Evolutionary conservation across 2,329 filamentous ascomycete genomes (phyloP).

Genomic region (Byssoonygena ceratinophila): DNA sequence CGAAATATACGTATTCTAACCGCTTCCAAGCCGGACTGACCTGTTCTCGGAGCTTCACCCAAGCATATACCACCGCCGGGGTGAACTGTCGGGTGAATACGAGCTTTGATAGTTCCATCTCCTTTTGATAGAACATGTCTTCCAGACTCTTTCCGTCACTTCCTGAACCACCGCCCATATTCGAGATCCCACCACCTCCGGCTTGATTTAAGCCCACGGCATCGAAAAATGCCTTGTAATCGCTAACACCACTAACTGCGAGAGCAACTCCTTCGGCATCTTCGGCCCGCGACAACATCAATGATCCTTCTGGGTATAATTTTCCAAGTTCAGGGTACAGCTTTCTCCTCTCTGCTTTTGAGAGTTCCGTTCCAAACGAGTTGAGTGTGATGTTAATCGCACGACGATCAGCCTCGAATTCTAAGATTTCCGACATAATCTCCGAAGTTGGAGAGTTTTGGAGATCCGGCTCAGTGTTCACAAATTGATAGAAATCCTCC

Average conservation of each 20-base stretch:
- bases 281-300: conserved; percentile 90
- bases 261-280: conserved; percentile 88
- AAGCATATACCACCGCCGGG: conserved; percentile 87
- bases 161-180: conserved; percentile 71
- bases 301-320: conserved; percentile 83
- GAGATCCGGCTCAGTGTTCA: conserved; percentile 81
- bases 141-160: conserved; percentile 82
- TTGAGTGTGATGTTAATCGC: conserved; percentile 99
- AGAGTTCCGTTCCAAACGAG: conserved; percentile 92
- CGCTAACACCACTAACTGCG: conserved; percentile 81
- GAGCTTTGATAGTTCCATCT: conserved; percentile 95
- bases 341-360: conserved; percentile 89
- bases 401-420: conserved; percentile 92
- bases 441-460: conserved; percentile 79
- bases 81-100: conserved; percentile 96
- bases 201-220: conserved; percentile 70
- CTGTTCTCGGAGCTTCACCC: conserved; percentile 96
- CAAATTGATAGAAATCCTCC: conserved; percentile 91
- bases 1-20: not conserved
- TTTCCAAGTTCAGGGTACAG: conserved; percentile 86
- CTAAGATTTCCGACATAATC: conserved; percentile 89
- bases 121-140: conserved; percentile 97
- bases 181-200: conserved; percentile 63
- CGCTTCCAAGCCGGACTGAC: conserved; percentile 42
- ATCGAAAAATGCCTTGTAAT: conserved; percentile 96